Base-by-base conservation (phyloP, 805 yeast genomes). In the Yarrowia osloensis region DNA sequence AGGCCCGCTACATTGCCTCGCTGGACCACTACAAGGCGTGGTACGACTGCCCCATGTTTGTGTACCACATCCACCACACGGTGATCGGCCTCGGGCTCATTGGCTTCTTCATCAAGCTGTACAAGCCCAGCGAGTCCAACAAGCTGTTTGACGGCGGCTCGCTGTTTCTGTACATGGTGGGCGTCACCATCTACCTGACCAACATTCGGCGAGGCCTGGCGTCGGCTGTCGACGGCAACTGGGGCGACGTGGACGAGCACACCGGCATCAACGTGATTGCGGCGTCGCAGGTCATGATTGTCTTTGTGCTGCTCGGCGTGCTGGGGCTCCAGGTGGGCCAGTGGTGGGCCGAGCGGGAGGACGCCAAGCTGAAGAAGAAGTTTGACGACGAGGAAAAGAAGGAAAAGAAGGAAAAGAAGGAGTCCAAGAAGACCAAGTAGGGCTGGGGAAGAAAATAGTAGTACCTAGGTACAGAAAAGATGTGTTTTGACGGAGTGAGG, bases 241-340 rank as follows among this genome's bases (percentile, higher is more conserved):
- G 98, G 98, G 98, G 97, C 71, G 98, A 94, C 63, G 97, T 95
- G 62, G 90, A 90, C 73, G 86, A 84, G 75, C 82, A 82, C 69
- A 90, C 96, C 24, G 98, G 98, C 33, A 78, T 94, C 73, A 91
- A 90, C 70, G 97, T 95, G 44, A 85, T 95, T 74, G 97, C 95
- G 46, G 98, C 98, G 5, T 87, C 95, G 31, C 88, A 88, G 77
- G 83, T 88, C 42, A 88, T 94, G 81, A 81, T 90, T 71, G 85
- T 89, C 9, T 76, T 91, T 66, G 81, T 89, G 19, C 80, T 93
- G 65, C 74, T 85, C 24, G 98, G 97, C 70, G 89, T 92, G n/a
- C 78, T 92, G 49, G 81, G 90, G 11, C 83, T 95, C 71, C 98
- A 95, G 80, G 87, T 85, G 65, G 98, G 98, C 40, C 83, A 94